Evolutionary conservation across 164 flowering plant genomes (phyloP), one percentile per base, ranked within the genome.

Genomic region (Umbilicus rupestris): DNA sequence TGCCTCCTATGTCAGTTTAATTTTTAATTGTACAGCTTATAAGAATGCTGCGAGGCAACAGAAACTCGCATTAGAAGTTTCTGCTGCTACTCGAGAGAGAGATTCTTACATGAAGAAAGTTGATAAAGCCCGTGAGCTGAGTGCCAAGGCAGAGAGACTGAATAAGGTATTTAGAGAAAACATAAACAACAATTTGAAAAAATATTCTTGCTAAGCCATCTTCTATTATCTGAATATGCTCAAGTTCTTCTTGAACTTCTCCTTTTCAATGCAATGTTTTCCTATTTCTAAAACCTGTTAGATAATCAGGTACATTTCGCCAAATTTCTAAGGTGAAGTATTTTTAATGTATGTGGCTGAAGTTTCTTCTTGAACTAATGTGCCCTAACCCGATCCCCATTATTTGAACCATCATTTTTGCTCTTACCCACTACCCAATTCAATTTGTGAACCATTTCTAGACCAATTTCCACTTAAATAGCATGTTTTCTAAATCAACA

Each of bases 61-160:
- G 74, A 92, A 84, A 73, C 78, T 90, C 67, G 82, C 81, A 58
- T 39, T 92, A 77, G 98, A 88, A 75, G 45, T 88, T 60, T 81
- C 95, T 79, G 87, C 87, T 75, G 98, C 96, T 59, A 90, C 84
- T 77, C 85, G 80, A 72, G 95, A 88, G 66, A 76, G 87, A 3
- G 90, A 90, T 72, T 85, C 82, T 73, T 90, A 90, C 74, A 83
- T 87, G 39, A 69, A 78, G 3, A 87, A 83, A 76, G 91, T 90
- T 69, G 95, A 92, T 15, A 72, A 83, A 68, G 78, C 92, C 22
- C 87, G 74, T 65, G 91, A 87, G 62, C 64, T 83, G 70, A 78
- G 68, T 64, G 69, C 86, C 41, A 92, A 87, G 35, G 83, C 76
- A 69, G 85, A 87, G 71, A 82, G 95, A 46, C 3, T 80, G 20